Percentiles rank a stretch among this genome's conserved stretches.
Conservation (phyloP, 495 filamentous ascomycete genomes). For the Tuber calosporum region DNA sequence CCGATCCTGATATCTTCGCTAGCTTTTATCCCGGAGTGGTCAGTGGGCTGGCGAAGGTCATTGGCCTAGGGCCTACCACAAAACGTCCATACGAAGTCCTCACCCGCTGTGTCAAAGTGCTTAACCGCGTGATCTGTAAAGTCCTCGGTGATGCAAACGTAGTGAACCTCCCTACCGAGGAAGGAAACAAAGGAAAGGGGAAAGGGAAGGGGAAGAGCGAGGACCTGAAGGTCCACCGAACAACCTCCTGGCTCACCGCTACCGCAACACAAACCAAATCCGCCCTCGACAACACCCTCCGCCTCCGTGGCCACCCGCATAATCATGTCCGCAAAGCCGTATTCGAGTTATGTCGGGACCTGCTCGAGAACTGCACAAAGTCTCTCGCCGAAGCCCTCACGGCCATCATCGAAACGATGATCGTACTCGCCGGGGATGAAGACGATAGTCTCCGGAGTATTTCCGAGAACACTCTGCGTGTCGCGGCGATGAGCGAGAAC, state of each 20-base stretch:
- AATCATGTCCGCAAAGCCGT: slow-evolving; percentile 63
- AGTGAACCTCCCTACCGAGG: slow-evolving; percentile 43
- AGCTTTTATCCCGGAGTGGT: slow-evolving; percentile 85
- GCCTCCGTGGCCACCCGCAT: slow-evolving; percentile 66
- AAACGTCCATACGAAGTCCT: slow-evolving; percentile 62
- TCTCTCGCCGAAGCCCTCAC: slow-evolving; percentile 62
- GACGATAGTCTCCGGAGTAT: slow-evolving; percentile 43
- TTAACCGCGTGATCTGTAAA: slow-evolving; percentile 55
- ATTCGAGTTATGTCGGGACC: slow-evolving; percentile 58
- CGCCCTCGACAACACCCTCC: slow-evolving; percentile 70
- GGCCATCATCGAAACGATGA: slow-evolving; percentile 72
- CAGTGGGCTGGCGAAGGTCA: slow-evolving; percentile 66
- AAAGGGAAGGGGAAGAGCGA: slow-evolving; percentile 30
- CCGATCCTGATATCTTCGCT: slow-evolving; percentile 60
- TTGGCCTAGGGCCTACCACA: slow-evolving; percentile 59
- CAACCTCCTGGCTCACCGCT: slow-evolving; percentile 68
- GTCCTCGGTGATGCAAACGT: slow-evolving; percentile 60
- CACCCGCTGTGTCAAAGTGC: slow-evolving; percentile 52
- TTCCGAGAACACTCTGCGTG: slow-evolving; percentile 49
- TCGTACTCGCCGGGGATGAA: slow-evolving; percentile 59
- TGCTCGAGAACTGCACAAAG: slow-evolving; percentile 69
- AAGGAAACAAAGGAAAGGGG: slow-evolving; percentile 14
- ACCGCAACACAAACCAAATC: slow-evolving; percentile 78
- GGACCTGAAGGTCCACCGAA: slow-evolving; percentile 42
- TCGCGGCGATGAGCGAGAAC: slow-evolving; percentile 56